Percentiles rank a stretch among this genome's conserved stretches.
Evolutionary conservation across 2,329 filamentous ascomycete species (phyloP).

Genomic region (Pezizomycotina sp.): DNA sequence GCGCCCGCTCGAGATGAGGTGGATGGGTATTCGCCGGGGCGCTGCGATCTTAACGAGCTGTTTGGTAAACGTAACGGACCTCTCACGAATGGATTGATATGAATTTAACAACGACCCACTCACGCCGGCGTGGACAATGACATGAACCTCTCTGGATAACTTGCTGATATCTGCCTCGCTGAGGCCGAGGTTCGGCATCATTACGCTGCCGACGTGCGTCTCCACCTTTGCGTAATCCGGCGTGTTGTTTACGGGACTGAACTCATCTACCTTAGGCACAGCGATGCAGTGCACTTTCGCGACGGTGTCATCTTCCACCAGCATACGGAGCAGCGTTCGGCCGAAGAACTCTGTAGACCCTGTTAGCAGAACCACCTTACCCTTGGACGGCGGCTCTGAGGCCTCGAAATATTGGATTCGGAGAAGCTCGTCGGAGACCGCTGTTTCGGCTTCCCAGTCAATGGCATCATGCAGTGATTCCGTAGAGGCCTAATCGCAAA

Average conservation of each 20-base stretch:
- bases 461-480: conserved; percentile 4
- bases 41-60: too few species aligned
- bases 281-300: conserved; percentile 8
- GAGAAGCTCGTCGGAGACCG: conserved; percentile 5
- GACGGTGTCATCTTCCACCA: conserved; percentile 5
- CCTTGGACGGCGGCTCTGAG: background rate
- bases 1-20: too few species aligned
- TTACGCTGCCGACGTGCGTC: conserved; percentile 30
- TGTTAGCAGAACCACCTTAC: conserved; percentile 5
- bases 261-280: conserved; percentile 1
- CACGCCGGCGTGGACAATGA: conserved; percentile 41
- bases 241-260: background rate
- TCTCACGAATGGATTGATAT: conserved; percentile 28
- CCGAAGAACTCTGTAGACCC: conserved; percentile 7
- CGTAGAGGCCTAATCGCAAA: background rate
- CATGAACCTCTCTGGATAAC: conserved; percentile 28
- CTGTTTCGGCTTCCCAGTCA: conserved; percentile 7
- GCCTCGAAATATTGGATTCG: conserved; percentile 3
- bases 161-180: conserved; percentile 23
- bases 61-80: too few species aligned
- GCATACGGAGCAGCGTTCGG: conserved; percentile 4
- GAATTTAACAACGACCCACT: conserved; percentile 29
- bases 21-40: too few species aligned
- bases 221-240: conserved; percentile 26
- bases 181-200: conserved; percentile 30